A percentile compares a stretch with the other conserved stretches of the same genome.
Evolutionary conservation across 805 yeast genomes (phyloP).

Genomic region (Saccharomycopsis amapae): DNA sequence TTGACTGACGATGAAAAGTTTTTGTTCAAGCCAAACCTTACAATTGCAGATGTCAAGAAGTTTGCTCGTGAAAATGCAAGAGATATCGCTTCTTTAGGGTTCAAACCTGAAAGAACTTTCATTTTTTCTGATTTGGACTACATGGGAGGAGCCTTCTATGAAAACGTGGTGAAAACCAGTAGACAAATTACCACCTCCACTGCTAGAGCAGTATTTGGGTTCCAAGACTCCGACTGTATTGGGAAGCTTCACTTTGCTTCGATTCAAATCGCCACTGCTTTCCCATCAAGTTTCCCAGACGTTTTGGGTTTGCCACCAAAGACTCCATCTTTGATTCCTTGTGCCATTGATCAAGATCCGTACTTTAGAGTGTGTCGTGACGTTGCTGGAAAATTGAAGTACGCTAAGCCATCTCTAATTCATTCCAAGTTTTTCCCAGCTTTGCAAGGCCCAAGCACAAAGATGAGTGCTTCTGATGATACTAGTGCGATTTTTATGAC

Average conservation of each 20-base stretch:
- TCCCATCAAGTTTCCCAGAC: slow-evolving; percentile 93
- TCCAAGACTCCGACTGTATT: slow-evolving; percentile 88
- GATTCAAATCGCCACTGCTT: slow-evolving; percentile 91
- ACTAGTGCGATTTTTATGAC: slow-evolving; percentile 91
- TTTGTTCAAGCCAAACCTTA: slow-evolving; percentile 82
- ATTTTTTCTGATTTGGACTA: slow-evolving; percentile 88
- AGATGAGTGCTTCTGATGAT: slow-evolving; percentile 94
- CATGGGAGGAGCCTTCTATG: slow-evolving; percentile 92
- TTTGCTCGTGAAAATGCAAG: slow-evolving; percentile 80
- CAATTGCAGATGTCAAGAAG: slow-evolving; percentile 78
- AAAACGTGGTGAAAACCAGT: slow-evolving; percentile 85
- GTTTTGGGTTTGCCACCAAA: slow-evolving; percentile 79
- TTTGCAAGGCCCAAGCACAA: slow-evolving; percentile 89
- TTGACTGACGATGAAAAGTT: slow-evolving; percentile 97
- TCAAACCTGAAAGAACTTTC: slow-evolving; percentile 90
- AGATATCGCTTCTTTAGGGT: slow-evolving; percentile 91
- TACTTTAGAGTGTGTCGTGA: slow-evolving; percentile 96
- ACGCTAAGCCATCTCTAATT: slow-evolving; percentile 81
- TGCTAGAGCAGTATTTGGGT: slow-evolving; percentile 95
- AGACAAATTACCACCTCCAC: slow-evolving; percentile 96
- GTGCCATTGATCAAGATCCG: slow-evolving; percentile 99
- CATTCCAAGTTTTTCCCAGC: slow-evolving; percentile 98
- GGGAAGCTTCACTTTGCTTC: slow-evolving; percentile 95
- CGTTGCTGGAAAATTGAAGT: slow-evolving; percentile 90
- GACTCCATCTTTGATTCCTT: slow-evolving; percentile 95